Evolutionary conservation across 805 yeast species (phyloP).

Genomic region (Saccharomyces cerevisiae): DNA sequence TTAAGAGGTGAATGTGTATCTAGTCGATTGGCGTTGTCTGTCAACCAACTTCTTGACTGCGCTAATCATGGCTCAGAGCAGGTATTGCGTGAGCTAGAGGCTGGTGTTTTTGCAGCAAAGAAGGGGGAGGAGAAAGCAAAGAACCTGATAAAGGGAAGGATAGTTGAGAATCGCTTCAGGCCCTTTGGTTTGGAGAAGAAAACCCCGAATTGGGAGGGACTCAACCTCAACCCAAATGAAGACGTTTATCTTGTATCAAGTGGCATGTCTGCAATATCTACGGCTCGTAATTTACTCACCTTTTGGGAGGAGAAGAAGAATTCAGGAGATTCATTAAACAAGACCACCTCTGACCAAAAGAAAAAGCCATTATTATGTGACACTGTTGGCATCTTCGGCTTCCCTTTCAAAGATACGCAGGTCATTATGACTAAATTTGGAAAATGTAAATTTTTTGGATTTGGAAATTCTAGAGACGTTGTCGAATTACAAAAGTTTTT

Average conservation of each 20-base stretch:
- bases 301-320: conserved; percentile 6
- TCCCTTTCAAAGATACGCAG: conserved; percentile 86
- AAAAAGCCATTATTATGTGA: background rate
- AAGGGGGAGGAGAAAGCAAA: conserved; percentile 6
- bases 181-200: conserved; percentile 6
- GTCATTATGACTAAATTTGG: conserved; percentile 81
- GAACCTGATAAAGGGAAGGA: conserved; percentile 6
- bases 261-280: conserved; percentile 84
- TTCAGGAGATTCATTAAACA: background rate
- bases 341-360: background rate
- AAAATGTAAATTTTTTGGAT: conserved; percentile 66
- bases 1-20: conserved; percentile 15
- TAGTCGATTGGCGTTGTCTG: conserved; percentile 8
- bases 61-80: background rate
- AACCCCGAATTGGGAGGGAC: conserved; percentile 31
- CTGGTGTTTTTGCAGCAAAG: background rate
- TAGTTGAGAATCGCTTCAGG: conserved; percentile 8
- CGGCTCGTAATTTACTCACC: conserved; percentile 45
- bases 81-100: background rate
- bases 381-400: conserved; percentile 72
- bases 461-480: conserved; percentile 66
- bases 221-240: conserved; percentile 22
- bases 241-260: conserved; percentile 74
- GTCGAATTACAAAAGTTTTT: conserved; percentile 52
- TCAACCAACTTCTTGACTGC: conserved; percentile 1